Conservation (phyloP, 768 basidiomycete species). For the Tulasnella sp. region DNA sequence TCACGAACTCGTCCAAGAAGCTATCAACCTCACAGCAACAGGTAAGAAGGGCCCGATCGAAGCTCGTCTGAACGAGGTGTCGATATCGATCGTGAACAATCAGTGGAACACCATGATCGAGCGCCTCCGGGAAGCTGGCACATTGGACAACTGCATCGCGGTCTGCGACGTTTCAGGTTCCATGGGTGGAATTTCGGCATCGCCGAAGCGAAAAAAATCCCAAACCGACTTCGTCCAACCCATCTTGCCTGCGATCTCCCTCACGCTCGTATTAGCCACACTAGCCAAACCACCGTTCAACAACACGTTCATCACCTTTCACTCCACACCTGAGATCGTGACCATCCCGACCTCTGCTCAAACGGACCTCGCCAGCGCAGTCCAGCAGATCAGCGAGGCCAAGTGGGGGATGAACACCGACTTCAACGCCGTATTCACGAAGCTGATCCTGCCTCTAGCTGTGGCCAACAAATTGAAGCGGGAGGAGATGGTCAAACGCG, state of each 20-base stretch:
- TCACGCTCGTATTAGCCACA: constrained; percentile 53
- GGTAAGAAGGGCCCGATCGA: constrained; percentile 25
- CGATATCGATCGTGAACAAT: constrained; percentile 39
- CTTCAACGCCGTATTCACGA: constrained; percentile 47
- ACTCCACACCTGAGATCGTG: constrained; percentile 38
- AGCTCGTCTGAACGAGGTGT: constrained; percentile 1
- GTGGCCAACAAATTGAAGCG: constrained; percentile 42
- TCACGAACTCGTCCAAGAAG: constrained; percentile 43
- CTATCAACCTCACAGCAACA: constrained; percentile 22
- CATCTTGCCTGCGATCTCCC: constrained; percentile 50
- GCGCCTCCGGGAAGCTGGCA: constrained; percentile 41
- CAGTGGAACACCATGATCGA: constrained; percentile 57
- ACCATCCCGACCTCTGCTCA: constrained; percentile 32
- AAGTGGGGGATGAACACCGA: constrained; percentile 52
- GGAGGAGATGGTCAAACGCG: constrained; percentile 63
- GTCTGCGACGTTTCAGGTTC: constrained; percentile 67
- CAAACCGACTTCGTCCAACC: constrained; percentile 26
- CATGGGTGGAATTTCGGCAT: constrained; percentile 37
- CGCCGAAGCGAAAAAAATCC: not conserved
- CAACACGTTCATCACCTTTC: constrained; percentile 60
- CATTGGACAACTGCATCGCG: constrained; percentile 51
- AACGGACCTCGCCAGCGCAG: constrained; percentile 29
- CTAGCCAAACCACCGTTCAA: constrained; percentile 54
- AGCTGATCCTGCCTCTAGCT: constrained; percentile 53
- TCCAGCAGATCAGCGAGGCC: constrained; percentile 29